Evolutionary conservation across 805 yeast species (phyloP).

Genomic region (Sugiyamaella valdiviana): DNA sequence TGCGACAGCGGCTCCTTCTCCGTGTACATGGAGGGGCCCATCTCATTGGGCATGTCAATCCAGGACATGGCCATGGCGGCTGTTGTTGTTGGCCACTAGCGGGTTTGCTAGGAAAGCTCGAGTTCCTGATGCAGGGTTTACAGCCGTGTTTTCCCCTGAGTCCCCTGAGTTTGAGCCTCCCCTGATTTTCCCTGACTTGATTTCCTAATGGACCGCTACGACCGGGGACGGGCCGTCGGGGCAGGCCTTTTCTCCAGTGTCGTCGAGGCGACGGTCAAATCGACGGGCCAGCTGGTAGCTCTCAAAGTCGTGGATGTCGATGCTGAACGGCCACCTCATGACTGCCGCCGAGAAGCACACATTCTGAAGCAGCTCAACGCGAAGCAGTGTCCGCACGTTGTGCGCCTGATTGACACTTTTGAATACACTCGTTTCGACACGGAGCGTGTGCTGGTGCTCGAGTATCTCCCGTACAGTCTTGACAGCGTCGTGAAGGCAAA

Average conservation of each 20-base stretch:
- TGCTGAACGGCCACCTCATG: slow-evolving; percentile 50
- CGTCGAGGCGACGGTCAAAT: slow-evolving; percentile 23
- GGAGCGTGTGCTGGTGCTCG: slow-evolving; percentile 37
- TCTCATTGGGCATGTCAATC: slow-evolving; percentile 44
- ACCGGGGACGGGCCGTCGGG: slow-evolving; percentile 29
- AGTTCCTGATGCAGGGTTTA: no score
- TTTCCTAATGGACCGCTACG: slow-evolving; percentile 8
- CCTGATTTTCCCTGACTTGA: no score
- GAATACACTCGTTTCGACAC: slow-evolving; percentile 8
- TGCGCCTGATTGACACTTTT: slow-evolving; percentile 26
- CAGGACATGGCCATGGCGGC: slow-evolving; percentile 34
- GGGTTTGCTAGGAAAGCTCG: no score
- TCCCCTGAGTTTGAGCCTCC: not conserved
- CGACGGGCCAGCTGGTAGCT: slow-evolving; percentile 31
- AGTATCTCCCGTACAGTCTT: slow-evolving; percentile 36
- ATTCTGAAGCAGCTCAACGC: slow-evolving; percentile 29
- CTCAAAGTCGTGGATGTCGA: slow-evolving; percentile 45
- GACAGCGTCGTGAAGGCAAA: slow-evolving; percentile 30
- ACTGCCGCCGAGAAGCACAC: slow-evolving; percentile 41
- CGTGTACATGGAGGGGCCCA: slow-evolving; percentile 41
- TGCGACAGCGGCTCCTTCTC: slow-evolving; percentile 39
- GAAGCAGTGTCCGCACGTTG: slow-evolving; percentile 3
- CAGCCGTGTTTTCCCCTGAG: not conserved
- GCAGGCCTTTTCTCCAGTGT: slow-evolving; percentile 44
- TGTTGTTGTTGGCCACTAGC: not conserved